A percentile compares a stretch with the other conserved stretches of the same genome.
Conservation (phyloP, 495 filamentous ascomycete genomes). For the Sabuloglossum arenarium region DNA sequence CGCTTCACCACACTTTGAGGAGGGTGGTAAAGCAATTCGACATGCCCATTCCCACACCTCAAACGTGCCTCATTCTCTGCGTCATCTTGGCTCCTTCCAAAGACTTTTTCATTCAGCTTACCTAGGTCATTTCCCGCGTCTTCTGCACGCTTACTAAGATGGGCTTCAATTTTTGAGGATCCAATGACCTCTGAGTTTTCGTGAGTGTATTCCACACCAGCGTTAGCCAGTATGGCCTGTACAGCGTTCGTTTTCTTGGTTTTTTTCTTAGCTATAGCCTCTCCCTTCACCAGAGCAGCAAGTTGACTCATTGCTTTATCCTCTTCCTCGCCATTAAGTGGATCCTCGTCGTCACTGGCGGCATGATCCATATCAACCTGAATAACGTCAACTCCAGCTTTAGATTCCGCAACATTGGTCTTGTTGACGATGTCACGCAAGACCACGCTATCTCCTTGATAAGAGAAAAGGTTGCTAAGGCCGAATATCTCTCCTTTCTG, state of each 20-base stretch:
- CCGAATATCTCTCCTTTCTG: conserved; percentile 92
- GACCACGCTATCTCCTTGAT: conserved; percentile 56
- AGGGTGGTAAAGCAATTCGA: conserved; percentile 36
- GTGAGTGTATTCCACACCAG: conserved; percentile 89
- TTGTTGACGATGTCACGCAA: conserved; percentile 90
- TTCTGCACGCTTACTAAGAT: conserved; percentile 54
- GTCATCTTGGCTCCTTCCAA: conserved; percentile 13
- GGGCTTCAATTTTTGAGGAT: conserved; percentile 63
- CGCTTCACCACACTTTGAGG: conserved; percentile 51
- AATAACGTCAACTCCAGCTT: conserved; percentile 60
- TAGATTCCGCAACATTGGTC: conserved; percentile 87
- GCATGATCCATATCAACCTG: conserved; percentile 44
- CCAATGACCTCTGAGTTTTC: conserved; percentile 93
- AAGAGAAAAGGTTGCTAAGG: conserved; percentile 67
- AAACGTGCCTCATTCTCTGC: conserved; percentile 11
- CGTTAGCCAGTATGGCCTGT: conserved; percentile 70
- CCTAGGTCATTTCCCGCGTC: conserved; percentile 26
- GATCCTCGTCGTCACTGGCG: conserved; percentile 25
- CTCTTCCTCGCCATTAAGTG: conserved; percentile 28
- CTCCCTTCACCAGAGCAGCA: conserved; percentile 38
- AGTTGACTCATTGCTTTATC: conserved; percentile 59
- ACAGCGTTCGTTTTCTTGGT: conserved; percentile 44
- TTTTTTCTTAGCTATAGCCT: conserved; percentile 5
- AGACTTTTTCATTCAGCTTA: conserved; percentile 27
- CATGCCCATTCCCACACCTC: conserved; percentile 3